These are phyloP conservation scores for Aspergillus pseudotamarii DNA, from an alignment of 2,329 filamentous ascomycete genomes.

Conservation along the genomic window DNA sequence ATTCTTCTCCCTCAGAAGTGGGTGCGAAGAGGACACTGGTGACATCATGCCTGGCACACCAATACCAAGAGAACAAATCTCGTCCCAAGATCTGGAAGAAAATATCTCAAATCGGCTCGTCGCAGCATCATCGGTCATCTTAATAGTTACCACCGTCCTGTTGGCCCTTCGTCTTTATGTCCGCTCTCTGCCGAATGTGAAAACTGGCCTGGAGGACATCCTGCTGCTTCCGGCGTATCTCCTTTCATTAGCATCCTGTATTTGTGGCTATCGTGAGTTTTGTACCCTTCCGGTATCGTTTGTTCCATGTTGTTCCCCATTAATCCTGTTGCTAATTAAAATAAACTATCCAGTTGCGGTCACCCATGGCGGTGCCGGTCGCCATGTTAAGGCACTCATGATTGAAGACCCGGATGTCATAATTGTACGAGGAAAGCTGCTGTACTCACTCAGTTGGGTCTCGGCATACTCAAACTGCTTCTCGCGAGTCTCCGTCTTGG, in stretches of 20 bases:
- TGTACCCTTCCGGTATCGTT: not conserved
- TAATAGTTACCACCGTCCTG: not conserved
- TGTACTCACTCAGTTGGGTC: not conserved
- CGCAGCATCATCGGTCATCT: not conserved
- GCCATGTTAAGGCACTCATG: not conserved
- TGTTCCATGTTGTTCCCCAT: not conserved
- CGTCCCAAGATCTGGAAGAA: not conserved
- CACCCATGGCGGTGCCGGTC: not conserved
- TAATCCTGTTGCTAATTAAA: not conserved
- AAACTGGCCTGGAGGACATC: not conserved
- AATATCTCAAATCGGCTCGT: not conserved
- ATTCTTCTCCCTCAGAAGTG: not conserved
- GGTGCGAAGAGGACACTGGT: not conserved
- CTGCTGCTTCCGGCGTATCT: not conserved
- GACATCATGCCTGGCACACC: not conserved
- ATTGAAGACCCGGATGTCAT: not conserved
- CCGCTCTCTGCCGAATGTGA: not conserved
- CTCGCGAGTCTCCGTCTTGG: too few relatives aligned
- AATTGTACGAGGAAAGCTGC: not conserved
- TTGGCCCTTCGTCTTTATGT: not conserved
- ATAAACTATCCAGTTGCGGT: not conserved
- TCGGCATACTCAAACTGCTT: too few relatives aligned
- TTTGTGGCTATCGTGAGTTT: not conserved
- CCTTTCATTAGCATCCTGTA: not conserved
- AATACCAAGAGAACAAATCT: not conserved